These are phyloP conservation scores for Alnus rubra DNA, from an alignment of 306 rosid species.

Conservation along the genomic window DNA sequence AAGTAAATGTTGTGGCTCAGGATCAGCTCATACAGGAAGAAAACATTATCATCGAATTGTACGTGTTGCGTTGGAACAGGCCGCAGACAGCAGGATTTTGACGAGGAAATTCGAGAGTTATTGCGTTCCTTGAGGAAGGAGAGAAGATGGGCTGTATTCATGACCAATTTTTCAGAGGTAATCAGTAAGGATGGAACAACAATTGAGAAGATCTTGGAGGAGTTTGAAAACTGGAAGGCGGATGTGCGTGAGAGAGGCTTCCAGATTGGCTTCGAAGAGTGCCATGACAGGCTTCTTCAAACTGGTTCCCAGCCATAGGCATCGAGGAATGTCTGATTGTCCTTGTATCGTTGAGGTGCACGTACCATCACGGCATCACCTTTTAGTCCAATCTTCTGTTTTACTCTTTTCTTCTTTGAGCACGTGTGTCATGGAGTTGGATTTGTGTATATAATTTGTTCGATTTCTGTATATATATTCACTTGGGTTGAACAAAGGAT, in stretches of 20 bases:
- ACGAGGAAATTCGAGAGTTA: conserved; percentile 37
- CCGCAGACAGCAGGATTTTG: background rate
- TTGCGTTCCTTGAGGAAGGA: conserved; percentile 54
- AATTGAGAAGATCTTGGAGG: conserved; percentile 35
- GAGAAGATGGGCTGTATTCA: conserved; percentile 48
- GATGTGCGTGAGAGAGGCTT: conserved; percentile 28
- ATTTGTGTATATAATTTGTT: no score
- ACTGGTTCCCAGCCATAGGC: background rate
- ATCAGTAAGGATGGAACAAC: conserved; percentile 35
- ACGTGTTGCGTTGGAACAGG: conserved; percentile 38
- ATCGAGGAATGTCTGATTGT: no score
- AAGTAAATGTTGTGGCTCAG: conserved; percentile 17
- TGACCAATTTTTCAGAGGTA: conserved; percentile 37
- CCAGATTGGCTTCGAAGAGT: conserved; percentile 28
- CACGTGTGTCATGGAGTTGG: no score
- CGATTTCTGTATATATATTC: no score
- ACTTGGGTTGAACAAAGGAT: no score
- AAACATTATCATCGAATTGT: conserved; percentile 30
- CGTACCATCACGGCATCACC: no score
- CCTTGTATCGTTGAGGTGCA: no score
- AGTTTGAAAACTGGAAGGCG: conserved; percentile 47
- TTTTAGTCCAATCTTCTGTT: no score
- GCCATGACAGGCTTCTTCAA: conserved; percentile 18
- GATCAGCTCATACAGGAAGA: conserved; percentile 34
- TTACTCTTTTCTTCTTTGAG: no score